Base-by-base conservation (phyloP, 352 stramenopile species). In the Phytophthora vignae region DNA sequence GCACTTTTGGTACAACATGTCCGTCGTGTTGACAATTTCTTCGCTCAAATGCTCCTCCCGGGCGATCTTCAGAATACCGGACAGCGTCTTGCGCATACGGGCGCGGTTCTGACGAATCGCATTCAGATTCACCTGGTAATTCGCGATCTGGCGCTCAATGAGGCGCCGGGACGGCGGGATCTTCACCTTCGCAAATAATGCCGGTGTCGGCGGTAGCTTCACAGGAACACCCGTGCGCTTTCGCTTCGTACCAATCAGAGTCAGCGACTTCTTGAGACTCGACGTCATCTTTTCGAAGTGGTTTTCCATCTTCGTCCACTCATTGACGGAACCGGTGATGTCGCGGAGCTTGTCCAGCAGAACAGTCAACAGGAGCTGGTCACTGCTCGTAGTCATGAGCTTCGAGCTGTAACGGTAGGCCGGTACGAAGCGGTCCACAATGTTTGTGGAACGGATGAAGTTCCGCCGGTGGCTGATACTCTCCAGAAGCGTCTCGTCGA, bases 331-430 rank as follows among this genome's bases (percentile, higher is more conserved):
- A 1, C 72, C 65, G 8, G 83, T 82, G 11, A 92, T 81, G 19
- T 81, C 79, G 14, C 77, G 81, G 4, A 94, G 74, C 60, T 93
- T 92, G 60, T 94, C 83, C 14, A 91, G 60, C 60, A 94, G 67
- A 21, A 94, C 83, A 0, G 87, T 94, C n/a, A 88, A 60, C 29
- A 94, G 69, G 3, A 94, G 69, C 55, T 93, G 85, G 64, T 94
- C 85, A 64, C 83, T 90, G 61, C 85, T 93, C 2, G 64, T 78
- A 27, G 81, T 81, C 82, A 94, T 91, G 44, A 90, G 81, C 60
- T 88, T 87, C 17, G 84, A 88, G 56, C 77, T 81, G 25, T 85
- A 74, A 14, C 83, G 85, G 29, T 94, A 94, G 19, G 85, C 83
- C 44, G 87, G 87, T 48, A 92, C 76, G 50, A 94, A 94, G 5